Conservation (phyloP, 2,329 filamentous ascomycete genomes). For the Ambrosiella cleistominuta region DNA sequence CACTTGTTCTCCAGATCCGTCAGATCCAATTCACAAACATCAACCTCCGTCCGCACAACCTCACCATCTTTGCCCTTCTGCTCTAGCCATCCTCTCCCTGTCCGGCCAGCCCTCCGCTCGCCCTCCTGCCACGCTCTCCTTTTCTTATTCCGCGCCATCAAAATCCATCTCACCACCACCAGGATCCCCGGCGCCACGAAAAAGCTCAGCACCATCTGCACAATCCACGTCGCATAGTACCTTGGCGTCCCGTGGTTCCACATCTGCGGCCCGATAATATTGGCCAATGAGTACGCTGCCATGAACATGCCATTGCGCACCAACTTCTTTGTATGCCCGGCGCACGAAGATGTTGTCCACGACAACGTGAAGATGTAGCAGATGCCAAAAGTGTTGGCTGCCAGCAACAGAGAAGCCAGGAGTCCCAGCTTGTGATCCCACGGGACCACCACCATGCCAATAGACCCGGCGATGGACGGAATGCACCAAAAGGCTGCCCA, state of each 20-base stretch:
- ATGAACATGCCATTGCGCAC: conserved; percentile 25
- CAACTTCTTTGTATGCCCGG: conserved; percentile 27
- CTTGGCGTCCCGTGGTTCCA: conserved; percentile 18
- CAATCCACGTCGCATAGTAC: conserved; percentile 17
- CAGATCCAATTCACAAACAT: conserved; percentile 3
- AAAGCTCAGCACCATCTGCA: conserved; percentile 15
- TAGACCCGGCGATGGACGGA: conserved; percentile 17
- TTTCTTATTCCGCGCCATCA: neutral
- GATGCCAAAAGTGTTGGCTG: conserved; percentile 14
- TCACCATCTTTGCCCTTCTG: neutral
- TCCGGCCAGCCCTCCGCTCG: neutral
- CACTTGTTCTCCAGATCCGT: conserved; percentile 7
- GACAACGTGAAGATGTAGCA: conserved; percentile 18
- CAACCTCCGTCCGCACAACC: neutral
- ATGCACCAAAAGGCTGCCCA: conserved; percentile 17
- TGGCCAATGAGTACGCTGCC: conserved; percentile 21
- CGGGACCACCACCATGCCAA: conserved; percentile 17
- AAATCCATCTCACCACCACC: neutral
- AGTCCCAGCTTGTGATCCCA: conserved; percentile 17
- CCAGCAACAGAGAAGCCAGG: conserved; percentile 17
- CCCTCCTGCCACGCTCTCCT: neutral
- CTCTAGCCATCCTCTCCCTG: neutral
- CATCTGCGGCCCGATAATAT: conserved; percentile 23
- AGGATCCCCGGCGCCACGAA: neutral
- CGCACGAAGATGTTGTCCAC: conserved; percentile 22